These are phyloP conservation scores for Coix lacrymajobi DNA, from an alignment of 176 grass and related monocot species.

Conservation along the genomic window DNA sequence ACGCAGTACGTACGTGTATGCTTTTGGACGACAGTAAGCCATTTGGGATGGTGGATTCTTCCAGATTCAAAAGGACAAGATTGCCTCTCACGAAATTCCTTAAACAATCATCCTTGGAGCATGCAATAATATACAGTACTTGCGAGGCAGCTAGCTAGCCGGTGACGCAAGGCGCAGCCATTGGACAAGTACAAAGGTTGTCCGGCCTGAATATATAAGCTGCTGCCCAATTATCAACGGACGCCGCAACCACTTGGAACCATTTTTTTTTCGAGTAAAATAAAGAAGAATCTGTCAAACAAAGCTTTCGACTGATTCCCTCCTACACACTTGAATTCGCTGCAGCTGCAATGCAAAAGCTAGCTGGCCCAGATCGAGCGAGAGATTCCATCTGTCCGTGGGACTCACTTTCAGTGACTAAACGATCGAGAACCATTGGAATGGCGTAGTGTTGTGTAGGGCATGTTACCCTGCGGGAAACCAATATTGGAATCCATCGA, in stretches of 20 bases:
- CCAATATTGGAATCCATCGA: slow-evolving; percentile 1
- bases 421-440: too few species aligned
- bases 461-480: slow-evolving; percentile 16
- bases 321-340: neutral
- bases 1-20: neutral
- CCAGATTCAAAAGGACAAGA: slow-evolving; percentile 47
- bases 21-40: slow-evolving; percentile 1
- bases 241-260: neutral
- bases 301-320: neutral
- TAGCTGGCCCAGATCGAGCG: neutral
- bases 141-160: too few species aligned
- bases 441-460: neutral
- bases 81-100: neutral
- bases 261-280: neutral
- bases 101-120: slow-evolving; percentile 18
- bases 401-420: neutral
- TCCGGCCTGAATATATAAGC: slow-evolving; percentile 31
- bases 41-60: slow-evolving; percentile 25
- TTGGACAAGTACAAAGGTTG: slow-evolving; percentile 16
- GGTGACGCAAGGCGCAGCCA: slow-evolving; percentile 19
- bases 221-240: slow-evolving; percentile 26
- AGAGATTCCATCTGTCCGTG: too few species aligned
- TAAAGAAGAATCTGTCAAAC: neutral
- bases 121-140: slow-evolving; percentile 15
- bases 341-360: too few species aligned